phyloP scores from a whole-genome alignment of 2,329 filamentous ascomycete genomes.

The Microdochium bolleyi region DNA sequence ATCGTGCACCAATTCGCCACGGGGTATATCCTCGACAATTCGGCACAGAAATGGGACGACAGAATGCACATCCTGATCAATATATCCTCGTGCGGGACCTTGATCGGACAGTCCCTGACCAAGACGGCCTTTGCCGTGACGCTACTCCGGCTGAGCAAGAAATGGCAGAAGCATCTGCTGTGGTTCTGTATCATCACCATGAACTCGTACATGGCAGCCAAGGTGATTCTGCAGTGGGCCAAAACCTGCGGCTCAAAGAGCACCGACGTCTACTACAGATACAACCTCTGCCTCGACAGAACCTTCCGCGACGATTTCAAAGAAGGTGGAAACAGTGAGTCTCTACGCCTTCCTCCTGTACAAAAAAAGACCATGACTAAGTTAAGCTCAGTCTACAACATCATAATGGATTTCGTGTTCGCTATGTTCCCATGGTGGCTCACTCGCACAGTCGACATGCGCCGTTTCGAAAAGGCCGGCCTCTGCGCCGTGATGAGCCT shows the following conservation, averaged over 20 bases:
- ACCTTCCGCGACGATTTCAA: conserved; percentile 34
- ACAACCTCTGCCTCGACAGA: conserved; percentile 33
- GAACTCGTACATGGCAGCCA: conserved; percentile 38
- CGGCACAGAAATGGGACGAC: conserved; percentile 35
- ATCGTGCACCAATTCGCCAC: conserved; percentile 38
- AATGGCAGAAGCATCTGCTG: conserved; percentile 30
- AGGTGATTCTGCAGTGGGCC: conserved; percentile 40
- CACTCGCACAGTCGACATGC: conserved; percentile 38
- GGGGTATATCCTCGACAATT: conserved; percentile 32
- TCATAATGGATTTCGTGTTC: conserved; percentile 44
- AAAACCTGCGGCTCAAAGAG: conserved; percentile 31
- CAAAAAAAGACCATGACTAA: not conserved
- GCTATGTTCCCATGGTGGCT: conserved; percentile 41
- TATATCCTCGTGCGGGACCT: conserved; percentile 25
- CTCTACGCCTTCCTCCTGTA: not conserved
- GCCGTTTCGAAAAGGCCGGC: conserved; percentile 36
- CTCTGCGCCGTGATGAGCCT: conserved; percentile 42
- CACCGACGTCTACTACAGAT: conserved; percentile 38
- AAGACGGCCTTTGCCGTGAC: conserved; percentile 30
- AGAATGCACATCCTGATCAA: conserved; percentile 46
- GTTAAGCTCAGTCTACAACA: conserved; percentile 35
- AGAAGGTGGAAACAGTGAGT: conserved; percentile 37
- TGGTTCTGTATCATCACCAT: conserved; percentile 42
- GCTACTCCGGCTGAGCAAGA: conserved; percentile 31
- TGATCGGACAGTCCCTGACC: conserved; percentile 25